These are phyloP conservation scores for Cutaneotrichosporon curvatum DNA, from an alignment of 1,284 basidiomycete genomes.

Conservation along the genomic window DNA sequence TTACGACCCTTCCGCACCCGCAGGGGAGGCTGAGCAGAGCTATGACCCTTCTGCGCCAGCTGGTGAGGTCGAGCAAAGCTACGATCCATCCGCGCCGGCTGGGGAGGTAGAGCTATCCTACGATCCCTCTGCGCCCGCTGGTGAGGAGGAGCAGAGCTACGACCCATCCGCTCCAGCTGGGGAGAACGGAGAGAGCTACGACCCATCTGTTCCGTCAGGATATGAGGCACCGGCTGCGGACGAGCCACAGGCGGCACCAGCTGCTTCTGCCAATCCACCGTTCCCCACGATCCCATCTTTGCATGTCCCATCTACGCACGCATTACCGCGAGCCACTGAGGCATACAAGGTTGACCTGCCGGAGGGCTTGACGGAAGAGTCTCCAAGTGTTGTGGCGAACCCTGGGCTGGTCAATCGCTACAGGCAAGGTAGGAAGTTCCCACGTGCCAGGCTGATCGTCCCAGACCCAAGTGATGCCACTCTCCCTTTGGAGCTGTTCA, in stretches of 20 bases:
- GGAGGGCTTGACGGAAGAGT: slow-evolving; percentile 26
- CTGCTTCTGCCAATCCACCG: background rate
- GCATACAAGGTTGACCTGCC: slow-evolving; percentile 19
- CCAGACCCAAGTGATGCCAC: slow-evolving; percentile 29
- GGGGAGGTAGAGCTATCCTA: slow-evolving; percentile 1
- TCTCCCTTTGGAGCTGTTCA: slow-evolving; percentile 43
- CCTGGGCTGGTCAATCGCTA: slow-evolving; percentile 24
- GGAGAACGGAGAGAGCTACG: background rate
- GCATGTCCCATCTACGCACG: background rate
- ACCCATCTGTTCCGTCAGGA: background rate
- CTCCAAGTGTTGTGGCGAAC: slow-evolving; percentile 32
- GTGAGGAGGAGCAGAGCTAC: background rate
- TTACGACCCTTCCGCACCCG: background rate
- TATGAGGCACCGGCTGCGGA: background rate
- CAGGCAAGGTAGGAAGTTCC: slow-evolving; percentile 21
- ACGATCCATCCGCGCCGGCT: background rate
- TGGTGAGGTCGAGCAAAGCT: background rate
- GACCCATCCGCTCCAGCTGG: background rate
- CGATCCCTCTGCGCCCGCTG: background rate
- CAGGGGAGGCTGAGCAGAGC: background rate
- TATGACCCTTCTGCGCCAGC: slow-evolving; percentile 6
- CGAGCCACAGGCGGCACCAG: background rate
- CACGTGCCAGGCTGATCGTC: background rate
- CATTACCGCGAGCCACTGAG: background rate
- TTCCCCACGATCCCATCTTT: background rate